A percentile compares a stretch with the other conserved stretches of the same genome.
These are phyloP conservation scores for Apiospora saccharicola DNA, from an alignment of 2,329 filamentous ascomycete species.

Conservation along the genomic window DNA sequence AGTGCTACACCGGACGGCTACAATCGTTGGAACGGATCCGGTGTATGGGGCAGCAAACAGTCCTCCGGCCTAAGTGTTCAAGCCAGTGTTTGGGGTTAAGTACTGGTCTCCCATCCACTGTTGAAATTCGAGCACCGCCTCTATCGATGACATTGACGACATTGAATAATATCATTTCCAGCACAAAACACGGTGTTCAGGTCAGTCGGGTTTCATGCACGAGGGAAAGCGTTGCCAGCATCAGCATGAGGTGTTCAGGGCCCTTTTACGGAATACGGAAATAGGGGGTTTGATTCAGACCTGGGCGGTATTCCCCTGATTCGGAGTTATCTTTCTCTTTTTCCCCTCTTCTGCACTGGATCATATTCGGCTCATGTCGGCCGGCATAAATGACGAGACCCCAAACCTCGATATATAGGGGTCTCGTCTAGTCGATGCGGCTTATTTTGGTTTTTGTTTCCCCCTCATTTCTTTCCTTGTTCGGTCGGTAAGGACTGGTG, in stretches of 20 bases:
- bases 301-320: conserved; percentile 20
- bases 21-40: conserved; percentile 80
- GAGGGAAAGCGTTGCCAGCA: conserved; percentile 43
- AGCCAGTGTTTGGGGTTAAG: conserved; percentile 91
- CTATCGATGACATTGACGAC: conserved; percentile 22
- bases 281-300: conserved; percentile 18
- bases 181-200: conserved; percentile 43
- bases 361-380: not conserved
- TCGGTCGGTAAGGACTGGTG: not conserved
- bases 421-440: not conserved
- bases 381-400: not conserved
- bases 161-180: conserved; percentile 29
- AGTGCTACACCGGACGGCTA: conserved; percentile 53
- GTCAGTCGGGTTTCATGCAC: conserved; percentile 40
- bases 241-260: conserved; percentile 46
- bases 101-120: conserved; percentile 17
- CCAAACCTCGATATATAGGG: conserved; percentile 1
- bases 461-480: no score
- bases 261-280: conserved; percentile 36
- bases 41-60: conserved; percentile 86
- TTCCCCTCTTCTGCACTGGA: not conserved
- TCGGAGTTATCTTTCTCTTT: conserved; percentile 15
- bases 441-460: not conserved
- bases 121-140: not conserved
- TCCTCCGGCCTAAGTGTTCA: conserved; percentile 83